A percentile compares a stretch with the other conserved stretches of the same genome.
phyloP scores from a whole-genome alignment of 2,329 filamentous ascomycete species.

The Harringtonia aguacate region DNA sequence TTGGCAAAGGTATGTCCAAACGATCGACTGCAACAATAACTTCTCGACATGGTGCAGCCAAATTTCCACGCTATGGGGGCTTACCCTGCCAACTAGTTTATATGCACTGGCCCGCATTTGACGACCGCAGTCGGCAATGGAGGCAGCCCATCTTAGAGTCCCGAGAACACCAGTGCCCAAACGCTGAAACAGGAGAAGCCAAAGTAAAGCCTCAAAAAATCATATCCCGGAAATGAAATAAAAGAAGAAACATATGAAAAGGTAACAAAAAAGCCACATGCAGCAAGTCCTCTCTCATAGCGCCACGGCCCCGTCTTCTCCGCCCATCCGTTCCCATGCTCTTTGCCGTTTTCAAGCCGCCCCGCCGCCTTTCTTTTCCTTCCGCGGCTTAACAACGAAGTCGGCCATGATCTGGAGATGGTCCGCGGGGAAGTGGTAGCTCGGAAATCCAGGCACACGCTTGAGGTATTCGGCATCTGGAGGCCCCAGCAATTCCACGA shows the following conservation, averaged over 20 bases:
- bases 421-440: constrained; percentile 89
- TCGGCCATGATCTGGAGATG: constrained; percentile 84
- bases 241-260: background rate
- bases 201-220: background rate
- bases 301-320: background rate
- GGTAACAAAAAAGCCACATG: background rate
- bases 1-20: background rate
- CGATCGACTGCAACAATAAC: background rate
- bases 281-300: background rate
- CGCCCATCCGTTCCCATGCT: too few species aligned
- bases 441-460: constrained; percentile 81
- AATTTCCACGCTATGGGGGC: background rate
- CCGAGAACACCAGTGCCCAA: constrained; percentile 5
- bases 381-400: constrained; percentile 79
- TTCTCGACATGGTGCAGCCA: background rate
- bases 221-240: constrained; percentile 2
- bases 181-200: background rate
- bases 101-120: background rate
- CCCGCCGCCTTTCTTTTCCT: constrained; percentile 54
- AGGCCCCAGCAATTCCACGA: constrained; percentile 73
- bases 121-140: background rate
- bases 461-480: constrained; percentile 79
- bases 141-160: background rate
- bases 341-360: background rate
- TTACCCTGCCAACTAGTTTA: background rate